These are phyloP conservation scores for Gracilaria domingensis DNA, from an alignment of 23 red algal genomes.

Conservation along the genomic window DNA sequence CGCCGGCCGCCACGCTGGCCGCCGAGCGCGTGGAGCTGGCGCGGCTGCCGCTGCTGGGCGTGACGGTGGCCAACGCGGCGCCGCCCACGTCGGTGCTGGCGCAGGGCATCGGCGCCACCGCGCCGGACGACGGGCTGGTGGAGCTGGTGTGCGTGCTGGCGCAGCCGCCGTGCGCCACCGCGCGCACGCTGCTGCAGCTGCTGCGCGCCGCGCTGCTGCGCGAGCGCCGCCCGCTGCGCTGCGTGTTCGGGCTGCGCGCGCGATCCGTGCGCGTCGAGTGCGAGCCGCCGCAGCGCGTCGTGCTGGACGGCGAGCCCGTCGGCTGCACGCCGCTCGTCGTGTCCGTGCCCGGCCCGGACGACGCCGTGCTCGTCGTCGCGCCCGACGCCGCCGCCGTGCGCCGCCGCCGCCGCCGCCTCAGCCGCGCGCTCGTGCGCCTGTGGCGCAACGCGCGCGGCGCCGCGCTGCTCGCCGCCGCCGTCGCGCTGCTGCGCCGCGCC, in stretches of 20 bases:
- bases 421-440: conserved; percentile 46
- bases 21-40: conserved; percentile 33
- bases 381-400: conserved; percentile 55
- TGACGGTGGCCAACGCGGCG: conserved; percentile 76
- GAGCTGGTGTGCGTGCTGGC: conserved; percentile 58
- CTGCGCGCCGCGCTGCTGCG: conserved; percentile 58
- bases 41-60: conserved; percentile 30
- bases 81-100: conserved; percentile 68
- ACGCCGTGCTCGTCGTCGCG: conserved; percentile 54
- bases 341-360: not conserved
- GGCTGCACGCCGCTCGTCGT: conserved; percentile 53
- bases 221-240: conserved; percentile 11
- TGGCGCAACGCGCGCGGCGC: conserved; percentile 67
- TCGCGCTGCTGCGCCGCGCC: conserved; percentile 32
- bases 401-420: conserved; percentile 38
- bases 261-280: conserved; percentile 55
- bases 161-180: conserved; percentile 2
- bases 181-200: conserved; percentile 61
- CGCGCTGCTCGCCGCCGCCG: conserved; percentile 36
- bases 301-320: conserved; percentile 66
- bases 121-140: conserved; percentile 67
- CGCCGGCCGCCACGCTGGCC: conserved; percentile 3
- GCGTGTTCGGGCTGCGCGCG: conserved; percentile 57
- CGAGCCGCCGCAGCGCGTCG: conserved; percentile 70
- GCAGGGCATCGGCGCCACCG: conserved; percentile 57